Evolutionary conservation across 2,329 filamentous ascomycete species (phyloP), one percentile per base, ranked within the genome.

Genomic region (Paecilomyces sp.): DNA sequence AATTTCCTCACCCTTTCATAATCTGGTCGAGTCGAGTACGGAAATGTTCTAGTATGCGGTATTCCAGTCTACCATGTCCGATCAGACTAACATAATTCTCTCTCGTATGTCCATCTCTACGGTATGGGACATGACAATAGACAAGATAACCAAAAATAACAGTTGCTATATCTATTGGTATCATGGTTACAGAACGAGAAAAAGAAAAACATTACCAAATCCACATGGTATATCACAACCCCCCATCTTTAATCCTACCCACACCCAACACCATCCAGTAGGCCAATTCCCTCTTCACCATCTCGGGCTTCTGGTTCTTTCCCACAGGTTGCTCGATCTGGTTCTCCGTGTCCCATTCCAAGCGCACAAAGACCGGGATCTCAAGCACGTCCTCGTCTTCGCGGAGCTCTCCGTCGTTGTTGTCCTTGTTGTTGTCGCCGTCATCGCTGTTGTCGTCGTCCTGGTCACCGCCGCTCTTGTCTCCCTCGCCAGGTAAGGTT

Each of bases 251-350:
- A 68, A 97, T 94, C 68, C 87, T 87, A 9, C 94, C 94, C 60
- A 95, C 84, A 3, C 93, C 93, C 36, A 97, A 80, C 22, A 96
- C 92, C 77, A 90, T 92, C 94, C 94, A 99, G 76, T 96, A 97
- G 58, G 92, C 92, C 75, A 97, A 78, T 72, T 97, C 94, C 69
- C 89, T 85, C 79, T 87, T 93, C 76, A 93, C 90, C 73, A 83
- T 88, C 55, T 80, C 84, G 53, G 84, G 85, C 72, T 82, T 87
- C 66, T 83, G 84, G 1, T 76, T 68, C 67, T 71, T 73, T 68
- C 66, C 69, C 57, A 68, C 66, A 61, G 64, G 68, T 60, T 72
- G 74, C 61, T 70, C 75, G 62, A 69, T 71, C 59, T 78, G 76
- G 3, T 82, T 79, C 12, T 85, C 88, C 8, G 86, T 85, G 61